A percentile compares a stretch with the other conserved stretches of the same genome.
Conservation (phyloP, 2,329 filamentous ascomycete species). For the Aureobasidium melanogenum region DNA sequence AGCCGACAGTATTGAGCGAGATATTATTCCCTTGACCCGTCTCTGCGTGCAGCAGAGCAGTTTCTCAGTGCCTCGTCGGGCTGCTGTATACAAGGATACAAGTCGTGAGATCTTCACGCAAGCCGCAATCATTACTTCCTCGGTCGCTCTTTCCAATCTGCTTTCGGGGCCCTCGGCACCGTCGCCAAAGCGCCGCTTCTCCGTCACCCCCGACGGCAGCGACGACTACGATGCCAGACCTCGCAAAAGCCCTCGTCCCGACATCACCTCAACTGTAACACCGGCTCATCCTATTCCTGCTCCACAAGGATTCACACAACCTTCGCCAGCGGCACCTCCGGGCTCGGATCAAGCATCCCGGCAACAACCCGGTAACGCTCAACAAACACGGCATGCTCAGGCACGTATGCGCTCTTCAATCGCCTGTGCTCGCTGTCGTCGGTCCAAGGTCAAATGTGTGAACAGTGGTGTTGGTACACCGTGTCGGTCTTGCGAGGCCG, state of each 20-base stretch:
- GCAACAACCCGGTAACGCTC: background rate
- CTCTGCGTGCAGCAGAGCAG: background rate
- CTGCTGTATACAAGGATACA: slow-evolving; percentile 1
- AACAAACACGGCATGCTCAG: slow-evolving; percentile 11
- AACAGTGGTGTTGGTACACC: slow-evolving; percentile 63
- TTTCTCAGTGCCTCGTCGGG: background rate
- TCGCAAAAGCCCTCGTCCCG: slow-evolving; percentile 7
- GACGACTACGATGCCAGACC: slow-evolving; percentile 9
- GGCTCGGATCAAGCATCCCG: background rate
- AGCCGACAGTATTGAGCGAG: background rate
- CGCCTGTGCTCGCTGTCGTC: slow-evolving; percentile 65
- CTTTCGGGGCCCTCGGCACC: slow-evolving; percentile 9
- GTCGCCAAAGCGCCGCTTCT: slow-evolving; percentile 10
- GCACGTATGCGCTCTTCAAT: slow-evolving; percentile 64
- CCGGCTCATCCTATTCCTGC: background rate
- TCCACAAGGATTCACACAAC: background rate
- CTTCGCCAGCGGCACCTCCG: background rate
- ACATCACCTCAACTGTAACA: background rate
- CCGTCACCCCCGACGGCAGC: slow-evolving; percentile 8
- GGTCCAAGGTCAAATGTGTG: slow-evolving; percentile 80
- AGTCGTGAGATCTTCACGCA: slow-evolving; percentile 12
- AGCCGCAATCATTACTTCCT: slow-evolving; percentile 12
- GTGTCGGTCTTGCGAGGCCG: slow-evolving; percentile 66
- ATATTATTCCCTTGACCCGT: slow-evolving; percentile 10
- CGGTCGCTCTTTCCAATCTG: slow-evolving; percentile 9